Conservation (phyloP, 1,284 basidiomycete species). For the Cutaneotrichosporon curvatum region DNA sequence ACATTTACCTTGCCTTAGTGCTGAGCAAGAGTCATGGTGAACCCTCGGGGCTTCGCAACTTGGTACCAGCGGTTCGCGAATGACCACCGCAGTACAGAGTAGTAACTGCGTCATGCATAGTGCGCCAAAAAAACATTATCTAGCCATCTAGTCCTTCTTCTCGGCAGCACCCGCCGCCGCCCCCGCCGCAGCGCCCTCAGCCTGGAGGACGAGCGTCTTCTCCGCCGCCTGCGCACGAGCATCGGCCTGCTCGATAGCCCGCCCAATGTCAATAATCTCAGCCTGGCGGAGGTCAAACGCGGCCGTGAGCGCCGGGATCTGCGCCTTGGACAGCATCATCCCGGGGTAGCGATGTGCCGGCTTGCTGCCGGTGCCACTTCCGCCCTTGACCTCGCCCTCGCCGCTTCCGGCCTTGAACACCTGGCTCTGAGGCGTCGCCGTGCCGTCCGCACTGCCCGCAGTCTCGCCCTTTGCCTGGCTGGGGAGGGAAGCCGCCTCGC, state of each 20-base stretch:
- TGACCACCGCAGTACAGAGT: no score
- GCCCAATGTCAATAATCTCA: slow-evolving; percentile 44
- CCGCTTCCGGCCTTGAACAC: not conserved
- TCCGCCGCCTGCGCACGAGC: slow-evolving; percentile 23
- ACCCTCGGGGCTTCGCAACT: no score
- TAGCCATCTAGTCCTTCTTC: no score
- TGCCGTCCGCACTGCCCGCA: not conserved
- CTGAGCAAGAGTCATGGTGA: no score
- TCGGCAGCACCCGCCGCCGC: no score
- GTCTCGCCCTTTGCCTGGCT: slow-evolving; percentile 7
- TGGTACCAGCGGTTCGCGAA: no score
- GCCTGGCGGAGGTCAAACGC: slow-evolving; percentile 38
- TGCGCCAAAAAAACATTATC: no score
- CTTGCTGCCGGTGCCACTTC: not conserved
- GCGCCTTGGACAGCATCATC: slow-evolving; percentile 25
- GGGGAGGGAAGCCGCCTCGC: not conserved
- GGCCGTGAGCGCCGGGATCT: slow-evolving; percentile 36
- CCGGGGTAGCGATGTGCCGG: slow-evolving; percentile 5
- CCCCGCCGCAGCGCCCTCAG: slow-evolving; percentile 4
- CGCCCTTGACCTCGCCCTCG: not conserved
- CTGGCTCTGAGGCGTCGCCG: not conserved
- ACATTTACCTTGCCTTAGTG: no score
- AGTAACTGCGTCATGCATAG: no score
- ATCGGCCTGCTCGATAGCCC: slow-evolving; percentile 47
- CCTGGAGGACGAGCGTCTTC: slow-evolving; percentile 11